A percentile compares a stretch with the other conserved stretches of the same genome.
These are phyloP conservation scores for Penicillium parvum DNA, from an alignment of 495 filamentous ascomycete genomes.

Conservation along the genomic window DNA sequence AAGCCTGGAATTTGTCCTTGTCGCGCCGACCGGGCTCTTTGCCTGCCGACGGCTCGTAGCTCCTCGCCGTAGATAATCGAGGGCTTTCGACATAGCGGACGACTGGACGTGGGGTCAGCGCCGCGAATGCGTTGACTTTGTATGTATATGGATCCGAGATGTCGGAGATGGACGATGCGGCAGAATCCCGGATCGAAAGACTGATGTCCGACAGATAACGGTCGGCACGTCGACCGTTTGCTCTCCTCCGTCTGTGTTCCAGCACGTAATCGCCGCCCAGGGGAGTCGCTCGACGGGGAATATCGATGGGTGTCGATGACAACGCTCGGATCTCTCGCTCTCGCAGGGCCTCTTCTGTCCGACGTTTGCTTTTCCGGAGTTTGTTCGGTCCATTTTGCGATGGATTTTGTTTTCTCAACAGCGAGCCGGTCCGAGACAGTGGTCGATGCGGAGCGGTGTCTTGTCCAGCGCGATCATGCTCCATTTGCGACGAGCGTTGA, in stretches of 20 bases:
- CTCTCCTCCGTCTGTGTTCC: slow-evolving; percentile 60
- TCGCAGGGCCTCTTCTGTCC: slow-evolving; percentile 64
- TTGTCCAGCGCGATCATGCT: slow-evolving; percentile 5
- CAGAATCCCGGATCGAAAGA: slow-evolving; percentile 64
- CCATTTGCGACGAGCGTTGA: slow-evolving; percentile 12
- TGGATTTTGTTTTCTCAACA: slow-evolving; percentile 58
- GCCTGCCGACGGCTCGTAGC: slow-evolving; percentile 31
- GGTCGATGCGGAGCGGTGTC: slow-evolving; percentile 20
- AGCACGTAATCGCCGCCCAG: slow-evolving; percentile 38
- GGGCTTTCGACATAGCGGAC: slow-evolving; percentile 67
- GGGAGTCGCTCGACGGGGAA: slow-evolving; percentile 56
- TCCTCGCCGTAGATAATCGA: slow-evolving; percentile 38
- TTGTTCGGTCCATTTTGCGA: slow-evolving; percentile 47
- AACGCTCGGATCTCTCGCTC: slow-evolving; percentile 87
- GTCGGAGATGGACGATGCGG: slow-evolving; percentile 68
- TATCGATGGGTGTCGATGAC: slow-evolving; percentile 59
- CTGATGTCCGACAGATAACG: slow-evolving; percentile 68
- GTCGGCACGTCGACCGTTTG: slow-evolving; percentile 53
- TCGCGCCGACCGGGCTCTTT: slow-evolving; percentile 25
- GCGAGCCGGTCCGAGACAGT: slow-evolving; percentile 53
- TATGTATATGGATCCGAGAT: slow-evolving; percentile 65
- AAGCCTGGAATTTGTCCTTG: slow-evolving; percentile 40
- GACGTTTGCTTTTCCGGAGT: slow-evolving; percentile 69
- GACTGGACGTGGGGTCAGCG: slow-evolving; percentile 73
- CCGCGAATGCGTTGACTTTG: slow-evolving; percentile 68